These are phyloP conservation scores for Lecanicillium sp. DNA, from an alignment of 2,329 filamentous ascomycete species.

Conservation along the genomic window DNA sequence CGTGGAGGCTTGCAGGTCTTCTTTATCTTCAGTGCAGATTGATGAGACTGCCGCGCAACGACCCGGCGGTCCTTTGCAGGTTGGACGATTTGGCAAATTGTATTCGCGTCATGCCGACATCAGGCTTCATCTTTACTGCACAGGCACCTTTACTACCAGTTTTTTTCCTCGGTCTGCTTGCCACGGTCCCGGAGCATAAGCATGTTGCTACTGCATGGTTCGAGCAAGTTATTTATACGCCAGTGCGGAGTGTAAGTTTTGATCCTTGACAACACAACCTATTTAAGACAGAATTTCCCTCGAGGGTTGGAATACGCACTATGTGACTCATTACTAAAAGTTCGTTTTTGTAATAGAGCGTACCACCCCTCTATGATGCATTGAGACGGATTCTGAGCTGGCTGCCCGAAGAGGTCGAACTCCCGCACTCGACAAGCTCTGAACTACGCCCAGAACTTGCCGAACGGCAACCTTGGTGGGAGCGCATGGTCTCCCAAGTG, in stretches of 20 bases:
- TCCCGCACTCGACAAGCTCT: slow-evolving; percentile 8
- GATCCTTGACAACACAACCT: background rate
- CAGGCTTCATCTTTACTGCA: slow-evolving; percentile 29
- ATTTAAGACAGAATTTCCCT: background rate
- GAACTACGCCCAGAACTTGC: slow-evolving; percentile 16
- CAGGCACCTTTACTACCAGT: slow-evolving; percentile 33
- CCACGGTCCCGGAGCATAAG: slow-evolving; percentile 19
- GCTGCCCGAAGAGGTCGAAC: slow-evolving; percentile 21
- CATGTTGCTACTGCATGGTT: slow-evolving; percentile 26
- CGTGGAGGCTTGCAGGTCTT: slow-evolving; percentile 30
- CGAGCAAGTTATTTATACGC: slow-evolving; percentile 24
- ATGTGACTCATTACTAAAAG: no score
- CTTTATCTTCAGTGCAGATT: slow-evolving; percentile 31
- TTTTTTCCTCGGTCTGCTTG: slow-evolving; percentile 29
- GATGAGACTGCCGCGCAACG: slow-evolving; percentile 27
- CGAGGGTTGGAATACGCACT: background rate
- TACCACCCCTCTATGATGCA: slow-evolving; percentile 27
- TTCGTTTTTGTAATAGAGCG: slow-evolving; percentile 21
- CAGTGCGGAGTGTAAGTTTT: slow-evolving; percentile 30
- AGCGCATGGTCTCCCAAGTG: slow-evolving; percentile 25
- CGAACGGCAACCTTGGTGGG: slow-evolving; percentile 29
- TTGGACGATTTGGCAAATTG: slow-evolving; percentile 25
- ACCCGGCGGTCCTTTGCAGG: slow-evolving; percentile 23
- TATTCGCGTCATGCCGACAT: slow-evolving; percentile 32
- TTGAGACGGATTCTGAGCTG: slow-evolving; percentile 26